Conservation (phyloP, 345 rosid genomes). For the thale cress (Arabidopsis thaliana) region DNA sequence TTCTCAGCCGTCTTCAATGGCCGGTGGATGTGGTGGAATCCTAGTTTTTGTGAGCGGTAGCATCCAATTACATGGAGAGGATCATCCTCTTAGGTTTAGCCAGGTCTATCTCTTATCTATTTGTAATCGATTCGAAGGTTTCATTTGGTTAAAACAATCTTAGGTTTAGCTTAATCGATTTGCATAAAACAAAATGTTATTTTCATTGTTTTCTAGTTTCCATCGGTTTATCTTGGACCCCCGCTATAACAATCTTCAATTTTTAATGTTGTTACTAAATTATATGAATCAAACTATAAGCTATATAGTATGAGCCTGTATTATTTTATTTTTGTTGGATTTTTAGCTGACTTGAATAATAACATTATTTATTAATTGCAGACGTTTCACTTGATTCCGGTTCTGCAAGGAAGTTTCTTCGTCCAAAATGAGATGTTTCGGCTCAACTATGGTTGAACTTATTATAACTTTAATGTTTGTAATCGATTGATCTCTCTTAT, state of each 20-base stretch:
- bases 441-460: conserved; percentile 68
- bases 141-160: background rate
- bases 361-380: conserved; percentile 39
- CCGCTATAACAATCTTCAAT: background rate
- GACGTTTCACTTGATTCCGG: conserved; percentile 79
- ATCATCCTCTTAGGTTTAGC: conserved; percentile 70
- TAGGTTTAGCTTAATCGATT: background rate
- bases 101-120: conserved; percentile 58
- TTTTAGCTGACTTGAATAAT: background rate
- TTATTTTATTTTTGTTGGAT: background rate
- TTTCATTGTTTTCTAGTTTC: background rate
- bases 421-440: conserved; percentile 90
- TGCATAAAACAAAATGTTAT: background rate
- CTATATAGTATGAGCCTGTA: background rate
- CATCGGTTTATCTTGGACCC: background rate
- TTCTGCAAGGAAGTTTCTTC: conserved; percentile 59
- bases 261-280: background rate
- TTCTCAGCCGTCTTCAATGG: conserved; percentile 67
- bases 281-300: background rate
- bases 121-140: background rate
- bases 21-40: conserved; percentile 60
- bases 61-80: conserved; percentile 72
- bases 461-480: background rate
- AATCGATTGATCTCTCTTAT: background rate
- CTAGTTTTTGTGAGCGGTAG: conserved; percentile 83